phyloP scores from a whole-genome alignment of 2,329 filamentous ascomycete species.

The Neonectria coccinea region DNA sequence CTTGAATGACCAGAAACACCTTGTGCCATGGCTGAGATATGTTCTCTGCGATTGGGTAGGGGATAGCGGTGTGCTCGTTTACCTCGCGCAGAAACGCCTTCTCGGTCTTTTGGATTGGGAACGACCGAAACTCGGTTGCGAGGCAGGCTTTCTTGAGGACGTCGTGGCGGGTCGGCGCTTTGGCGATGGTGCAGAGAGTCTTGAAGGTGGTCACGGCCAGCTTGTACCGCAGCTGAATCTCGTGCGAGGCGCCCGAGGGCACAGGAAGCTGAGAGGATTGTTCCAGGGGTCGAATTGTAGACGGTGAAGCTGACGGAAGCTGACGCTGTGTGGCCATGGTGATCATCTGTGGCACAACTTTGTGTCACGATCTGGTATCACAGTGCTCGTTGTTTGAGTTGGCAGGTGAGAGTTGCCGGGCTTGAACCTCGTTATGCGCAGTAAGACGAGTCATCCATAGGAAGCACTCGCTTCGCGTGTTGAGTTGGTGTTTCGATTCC shows the following conservation, averaged over 20 bases:
- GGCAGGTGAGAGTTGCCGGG: background rate
- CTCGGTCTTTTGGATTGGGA: constrained; percentile 52
- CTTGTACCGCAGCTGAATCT: constrained; percentile 51
- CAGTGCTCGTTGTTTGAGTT: background rate
- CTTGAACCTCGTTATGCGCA: background rate
- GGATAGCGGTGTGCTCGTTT: constrained; percentile 54
- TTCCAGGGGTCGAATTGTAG: background rate
- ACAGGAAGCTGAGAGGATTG: background rate
- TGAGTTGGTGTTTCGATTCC: background rate
- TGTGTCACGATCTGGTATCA: background rate
- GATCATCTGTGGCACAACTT: background rate
- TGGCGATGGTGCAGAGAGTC: constrained; percentile 43
- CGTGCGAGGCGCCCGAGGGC: constrained; percentile 30
- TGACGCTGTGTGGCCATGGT: constrained; percentile 12
- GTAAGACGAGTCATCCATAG: background rate
- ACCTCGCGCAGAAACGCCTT: constrained; percentile 52
- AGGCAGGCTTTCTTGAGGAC: constrained; percentile 54
- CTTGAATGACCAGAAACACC: constrained; percentile 79
- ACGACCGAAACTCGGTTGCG: constrained; percentile 54
- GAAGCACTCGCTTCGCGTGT: constrained; percentile 6
- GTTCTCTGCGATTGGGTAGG: constrained; percentile 51
- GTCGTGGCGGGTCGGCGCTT: constrained; percentile 45
- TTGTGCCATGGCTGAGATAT: constrained; percentile 77
- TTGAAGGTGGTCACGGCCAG: constrained; percentile 50
- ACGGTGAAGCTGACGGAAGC: background rate